Base-by-base conservation (phyloP, 2,329 filamentous ascomycete genomes). In the Aspergillus sp. region DNA sequence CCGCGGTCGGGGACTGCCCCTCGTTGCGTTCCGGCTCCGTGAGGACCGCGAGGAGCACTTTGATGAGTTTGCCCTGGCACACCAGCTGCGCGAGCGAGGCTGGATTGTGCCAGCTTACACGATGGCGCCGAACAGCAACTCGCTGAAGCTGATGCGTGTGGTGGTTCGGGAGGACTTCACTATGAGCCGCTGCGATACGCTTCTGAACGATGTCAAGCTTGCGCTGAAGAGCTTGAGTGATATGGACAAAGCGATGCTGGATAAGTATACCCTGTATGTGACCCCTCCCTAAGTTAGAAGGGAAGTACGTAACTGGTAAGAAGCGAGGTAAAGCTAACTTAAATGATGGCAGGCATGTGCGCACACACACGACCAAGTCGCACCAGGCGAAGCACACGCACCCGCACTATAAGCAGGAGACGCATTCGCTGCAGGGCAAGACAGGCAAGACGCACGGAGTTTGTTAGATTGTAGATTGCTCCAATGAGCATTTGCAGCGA, bases 81-180 rank as follows among this genome's bases (percentile, higher is more conserved):
- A 96, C 71, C 89, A 92, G 74, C 84, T 97, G 24, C 89, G 93
- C 52, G 87, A 90, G 63, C 86, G 92, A 35, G 90, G 91, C 44
- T 98, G 93, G 93, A 89, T 97, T 31, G 90, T 97, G 0, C 93
- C 93, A 0, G 93, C 93, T 0, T 98, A 98, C 78, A 98, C 93
- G 40, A 97, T 97, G 93, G 93, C 93, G 0, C 93, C 93, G 17
- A 83, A 96, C 72, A 92, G 90, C 17, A 81, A 90, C 56, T 80
- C 86, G 63, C 82, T 97, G 70, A 96, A 96, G 83, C 88, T 98
- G 84, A 86, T 97, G 80, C 88, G 93, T 39, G 86, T 97, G 4
- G 93, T 98, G 0, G 90, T 97, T 4, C 86, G 93, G 51, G 93
- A 97, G 76, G 93, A 97, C 77, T 97, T 98, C 67, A 90, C 86